Conservation (phyloP, 129 eudicot species). For the carrot (Daucus carota) region DNA sequence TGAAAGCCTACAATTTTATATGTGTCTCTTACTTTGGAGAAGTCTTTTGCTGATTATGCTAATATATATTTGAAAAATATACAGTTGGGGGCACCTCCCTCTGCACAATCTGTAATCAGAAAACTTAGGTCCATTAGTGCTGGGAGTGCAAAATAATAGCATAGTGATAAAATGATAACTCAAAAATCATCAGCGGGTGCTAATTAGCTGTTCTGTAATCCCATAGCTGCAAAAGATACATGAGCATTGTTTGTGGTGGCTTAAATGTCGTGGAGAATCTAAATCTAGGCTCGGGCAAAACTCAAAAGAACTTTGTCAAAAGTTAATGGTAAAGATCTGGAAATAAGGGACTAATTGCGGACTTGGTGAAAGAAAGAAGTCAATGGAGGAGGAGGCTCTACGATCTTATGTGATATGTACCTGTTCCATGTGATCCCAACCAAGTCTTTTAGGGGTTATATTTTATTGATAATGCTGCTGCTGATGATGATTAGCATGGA, state of each 20-base stretch:
- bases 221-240: not conserved
- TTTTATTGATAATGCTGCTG: not conserved
- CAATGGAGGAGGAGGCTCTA: not conserved
- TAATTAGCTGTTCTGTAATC: not conserved
- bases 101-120: conserved; percentile 54
- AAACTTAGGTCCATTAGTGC: not conserved
- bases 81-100: conserved; percentile 51
- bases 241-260: not conserved
- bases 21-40: not conserved
- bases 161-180: not conserved
- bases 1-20: not conserved
- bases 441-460: not conserved
- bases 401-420: not conserved
- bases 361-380: not conserved
- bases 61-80: conserved; percentile 1
- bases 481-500: not conserved
- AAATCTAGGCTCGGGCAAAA: not conserved
- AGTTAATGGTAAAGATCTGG: not conserved
- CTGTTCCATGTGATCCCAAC: not conserved
- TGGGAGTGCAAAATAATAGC: not conserved
- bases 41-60: not conserved
- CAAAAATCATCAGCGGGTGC: not conserved
- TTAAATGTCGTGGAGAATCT: not conserved
- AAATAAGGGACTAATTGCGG: not conserved
- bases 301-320: not conserved